Evolutionary conservation across 2,329 filamentous ascomycete genomes (phyloP).

Genomic region (Ophiognomonia clavigignenti-juglandacearum): DNA sequence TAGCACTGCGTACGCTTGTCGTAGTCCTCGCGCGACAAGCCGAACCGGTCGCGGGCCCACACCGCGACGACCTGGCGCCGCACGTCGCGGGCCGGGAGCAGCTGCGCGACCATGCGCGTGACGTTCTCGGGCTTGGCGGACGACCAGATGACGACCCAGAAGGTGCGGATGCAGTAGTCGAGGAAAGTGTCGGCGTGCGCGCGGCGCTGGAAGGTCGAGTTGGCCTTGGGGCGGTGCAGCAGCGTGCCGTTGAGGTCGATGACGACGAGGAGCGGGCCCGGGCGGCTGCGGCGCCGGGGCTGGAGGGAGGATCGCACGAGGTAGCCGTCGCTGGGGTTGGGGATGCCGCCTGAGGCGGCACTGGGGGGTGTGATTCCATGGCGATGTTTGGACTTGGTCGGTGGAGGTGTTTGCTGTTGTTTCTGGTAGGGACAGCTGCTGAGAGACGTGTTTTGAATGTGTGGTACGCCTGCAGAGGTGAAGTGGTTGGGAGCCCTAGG

Average conservation of each 20-base stretch:
- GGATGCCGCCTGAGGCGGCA: constrained; percentile 50
- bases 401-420: too few species aligned
- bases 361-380: constrained; percentile 26
- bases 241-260: constrained; percentile 94
- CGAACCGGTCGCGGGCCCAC: constrained; percentile 76
- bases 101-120: constrained; percentile 55
- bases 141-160: constrained; percentile 86
- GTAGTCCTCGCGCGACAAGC: constrained; percentile 62
- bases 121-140: constrained; percentile 76
- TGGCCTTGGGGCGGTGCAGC: constrained; percentile 60
- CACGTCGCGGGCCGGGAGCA: constrained; percentile 57
- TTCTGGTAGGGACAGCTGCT: neutral
- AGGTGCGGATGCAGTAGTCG: constrained; percentile 66
- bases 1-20: constrained; percentile 74
- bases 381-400: constrained; percentile 16
- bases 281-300: constrained; percentile 35
- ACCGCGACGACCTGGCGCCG: constrained; percentile 56
- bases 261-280: constrained; percentile 70
- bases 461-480: too few species aligned
- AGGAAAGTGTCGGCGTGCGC: constrained; percentile 68
- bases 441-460: neutral
- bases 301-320: constrained; percentile 45
- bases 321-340: constrained; percentile 57
- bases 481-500: too few species aligned
- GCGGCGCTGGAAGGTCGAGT: constrained; percentile 55